phyloP scores from a whole-genome alignment of 2,329 filamentous ascomycete species.

The Ascochyta rabiei region DNA sequence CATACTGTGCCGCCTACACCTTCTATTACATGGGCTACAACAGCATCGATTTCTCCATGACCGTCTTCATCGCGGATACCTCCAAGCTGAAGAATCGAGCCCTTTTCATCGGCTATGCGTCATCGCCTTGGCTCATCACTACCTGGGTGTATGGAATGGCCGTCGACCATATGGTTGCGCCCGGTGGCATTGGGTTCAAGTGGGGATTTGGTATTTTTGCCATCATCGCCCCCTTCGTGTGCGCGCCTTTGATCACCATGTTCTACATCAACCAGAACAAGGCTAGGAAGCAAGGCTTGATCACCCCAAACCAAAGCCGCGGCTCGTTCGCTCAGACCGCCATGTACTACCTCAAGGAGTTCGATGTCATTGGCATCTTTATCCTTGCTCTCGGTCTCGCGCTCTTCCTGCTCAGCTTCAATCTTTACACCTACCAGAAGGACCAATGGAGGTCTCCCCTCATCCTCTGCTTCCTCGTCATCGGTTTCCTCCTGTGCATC shows the following conservation, averaged over 20 bases:
- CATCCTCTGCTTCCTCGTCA: conserved; percentile 52
- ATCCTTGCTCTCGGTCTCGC: conserved; percentile 66
- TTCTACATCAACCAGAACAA: conserved; percentile 64
- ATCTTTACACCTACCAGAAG: conserved; percentile 52
- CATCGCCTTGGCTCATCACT: conserved; percentile 42
- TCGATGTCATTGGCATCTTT: conserved; percentile 68
- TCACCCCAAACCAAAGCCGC: conserved; percentile 53
- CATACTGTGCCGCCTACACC: conserved; percentile 69
- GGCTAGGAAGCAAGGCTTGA: conserved; percentile 62
- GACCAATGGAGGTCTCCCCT: conserved; percentile 44
- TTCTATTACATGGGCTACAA: conserved; percentile 69
- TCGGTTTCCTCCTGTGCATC: conserved; percentile 45
- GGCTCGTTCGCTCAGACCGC: conserved; percentile 57
- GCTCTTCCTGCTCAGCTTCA: conserved; percentile 72
- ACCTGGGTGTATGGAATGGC: conserved; percentile 39
- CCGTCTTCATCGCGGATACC: conserved; percentile 72
- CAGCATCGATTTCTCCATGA: conserved; percentile 66
- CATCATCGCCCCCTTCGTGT: conserved; percentile 67
- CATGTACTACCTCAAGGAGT: conserved; percentile 64
- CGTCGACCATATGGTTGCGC: conserved; percentile 52
- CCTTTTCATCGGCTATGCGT: conserved; percentile 62
- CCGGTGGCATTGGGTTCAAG: conserved; percentile 59
- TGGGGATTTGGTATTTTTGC: conserved; percentile 73
- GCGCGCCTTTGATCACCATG: conserved; percentile 65
- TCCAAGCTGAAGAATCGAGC: conserved; percentile 67